Evolutionary conservation across 768 basidiomycete species (phyloP), one percentile per base, ranked within the genome.

Genomic region (Leucocoprinus sp.): DNA sequence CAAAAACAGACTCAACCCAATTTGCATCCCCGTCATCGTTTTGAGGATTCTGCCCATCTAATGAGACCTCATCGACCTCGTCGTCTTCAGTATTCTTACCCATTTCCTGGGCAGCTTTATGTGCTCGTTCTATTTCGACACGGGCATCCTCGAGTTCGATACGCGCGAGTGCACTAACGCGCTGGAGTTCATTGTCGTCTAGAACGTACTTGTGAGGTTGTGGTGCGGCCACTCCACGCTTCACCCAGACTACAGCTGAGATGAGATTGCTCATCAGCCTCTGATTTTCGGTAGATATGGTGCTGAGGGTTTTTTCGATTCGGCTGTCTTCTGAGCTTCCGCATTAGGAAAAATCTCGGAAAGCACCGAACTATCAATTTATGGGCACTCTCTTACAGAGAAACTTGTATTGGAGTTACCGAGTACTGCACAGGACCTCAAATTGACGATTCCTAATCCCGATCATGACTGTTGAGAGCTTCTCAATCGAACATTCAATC

Each of bases 71-170:
- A 42, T 79, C 84, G 0, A 71, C 84, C 41, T 77, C 78, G 2
- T 71, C 78, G 2, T 71, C 81, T 50, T 82, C 81, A 1, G 72
- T 76, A 3, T 78, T 78, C 51, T 71, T 71, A 1, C 77, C 80
- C 77, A 90, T 88, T 21, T 75, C 69, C 43, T 78, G 69, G 8
- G 82, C 84, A 18, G 82, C 84, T 50, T 82, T 72, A 61, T 84
- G 85, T 23, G 88, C 88, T 21, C 81, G 75, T 67, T 88, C 80
- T 14, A 93, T 74, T 61, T 93, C 93, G 53, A 79, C 69, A 45
- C 81, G 80, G 7, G 93, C 93, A 69, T 93, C 91, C 52, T 95
- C 92, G 23, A 95, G 76, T 57, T 93, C 85, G 47, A 92, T 85
- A 42, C 80, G 68, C 11, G 93, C 91, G 19, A 99, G 74, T 17